phyloP scores from a whole-genome alignment of 2,329 filamentous ascomycete species.

The Fusarium sp. region DNA sequence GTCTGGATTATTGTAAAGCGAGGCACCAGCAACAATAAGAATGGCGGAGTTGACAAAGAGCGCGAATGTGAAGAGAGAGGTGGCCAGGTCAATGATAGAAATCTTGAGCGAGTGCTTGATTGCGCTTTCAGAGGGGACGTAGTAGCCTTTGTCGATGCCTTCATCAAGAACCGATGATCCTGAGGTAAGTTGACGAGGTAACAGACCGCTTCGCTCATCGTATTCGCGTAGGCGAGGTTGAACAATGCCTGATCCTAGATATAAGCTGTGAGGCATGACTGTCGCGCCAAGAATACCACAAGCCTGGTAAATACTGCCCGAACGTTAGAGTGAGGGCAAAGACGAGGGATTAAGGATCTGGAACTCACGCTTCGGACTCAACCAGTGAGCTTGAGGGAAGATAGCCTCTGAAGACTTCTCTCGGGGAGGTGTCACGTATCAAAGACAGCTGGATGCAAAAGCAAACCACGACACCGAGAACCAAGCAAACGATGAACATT shows the following conservation, averaged over 20 bases:
- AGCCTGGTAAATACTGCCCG: conserved; percentile 69
- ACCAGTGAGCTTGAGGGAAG: conserved; percentile 71
- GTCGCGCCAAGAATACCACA: conserved; percentile 84
- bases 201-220: conserved; percentile 67
- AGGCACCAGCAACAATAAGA: conserved; percentile 83
- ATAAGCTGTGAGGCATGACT: conserved; percentile 78
- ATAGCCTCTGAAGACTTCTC: conserved; percentile 74
- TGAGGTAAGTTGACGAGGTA: conserved; percentile 32
- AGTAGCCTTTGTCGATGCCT: conserved; percentile 64
- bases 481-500: conserved; percentile 70
- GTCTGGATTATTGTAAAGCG: conserved; percentile 72
- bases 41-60: conserved; percentile 88
- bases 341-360: fast-evolving
- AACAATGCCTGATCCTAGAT: conserved; percentile 76
- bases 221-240: conserved; percentile 75
- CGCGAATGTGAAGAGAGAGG: conserved; percentile 85
- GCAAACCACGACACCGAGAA: conserved; percentile 76
- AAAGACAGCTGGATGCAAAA: conserved; percentile 77
- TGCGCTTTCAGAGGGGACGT: conserved; percentile 78
- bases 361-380: conserved; percentile 63
- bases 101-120: conserved; percentile 80
- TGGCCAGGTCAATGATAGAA: conserved; percentile 75
- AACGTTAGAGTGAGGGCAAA: conserved; percentile 26
- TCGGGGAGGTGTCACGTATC: conserved; percentile 65
- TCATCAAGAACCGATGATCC: neutral